These are phyloP conservation scores for Phytophthora ohioensis DNA, from an alignment of 352 stramenopile genomes.

Conservation along the genomic window DNA sequence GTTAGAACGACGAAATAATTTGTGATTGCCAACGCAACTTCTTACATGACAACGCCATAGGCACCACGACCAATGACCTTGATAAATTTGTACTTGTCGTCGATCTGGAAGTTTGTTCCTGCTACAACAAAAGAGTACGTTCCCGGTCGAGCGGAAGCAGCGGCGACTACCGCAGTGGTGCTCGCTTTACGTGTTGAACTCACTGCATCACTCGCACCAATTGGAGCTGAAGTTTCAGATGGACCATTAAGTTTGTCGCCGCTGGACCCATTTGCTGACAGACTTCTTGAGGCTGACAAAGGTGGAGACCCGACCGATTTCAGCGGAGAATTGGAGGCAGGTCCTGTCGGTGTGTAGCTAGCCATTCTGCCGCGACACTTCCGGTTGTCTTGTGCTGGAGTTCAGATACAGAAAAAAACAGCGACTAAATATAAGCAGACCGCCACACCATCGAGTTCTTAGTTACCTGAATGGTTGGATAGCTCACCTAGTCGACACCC, in stretches of 20 bases:
- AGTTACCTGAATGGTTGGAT: slow-evolving; percentile 10
- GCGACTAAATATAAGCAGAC: slow-evolving; percentile 39
- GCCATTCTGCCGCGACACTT: slow-evolving; percentile 27
- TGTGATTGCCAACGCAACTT: slow-evolving; percentile 11
- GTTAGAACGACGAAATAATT: slow-evolving; percentile 9
- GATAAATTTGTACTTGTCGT: slow-evolving; percentile 95
- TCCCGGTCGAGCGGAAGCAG: slow-evolving; percentile 45
- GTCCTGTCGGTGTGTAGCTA: slow-evolving; percentile 27
- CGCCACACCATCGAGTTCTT: slow-evolving; percentile 25
- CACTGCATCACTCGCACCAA: slow-evolving; percentile 25
- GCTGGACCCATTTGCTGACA: slow-evolving; percentile 20
- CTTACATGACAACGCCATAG: slow-evolving; percentile 95
- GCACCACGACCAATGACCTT: slow-evolving; percentile 95
- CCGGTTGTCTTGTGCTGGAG: slow-evolving; percentile 12
- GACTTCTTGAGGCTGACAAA: slow-evolving; percentile 18
- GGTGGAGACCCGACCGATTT: slow-evolving; percentile 32
- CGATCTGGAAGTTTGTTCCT: slow-evolving; percentile 92
- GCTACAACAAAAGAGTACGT: slow-evolving; percentile 87
- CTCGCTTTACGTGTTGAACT: slow-evolving; percentile 21
- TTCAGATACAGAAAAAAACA: slow-evolving; percentile 22
- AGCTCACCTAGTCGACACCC: slow-evolving; percentile 9
- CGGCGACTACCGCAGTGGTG: slow-evolving; percentile 13
- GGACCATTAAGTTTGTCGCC: slow-evolving; percentile 6
- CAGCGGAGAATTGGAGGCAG: slow-evolving; percentile 37
- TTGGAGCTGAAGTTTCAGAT: slow-evolving; percentile 22